phyloP scores from a whole-genome alignment of 1,284 basidiomycete genomes.

The Porogramme epimiltina region DNA sequence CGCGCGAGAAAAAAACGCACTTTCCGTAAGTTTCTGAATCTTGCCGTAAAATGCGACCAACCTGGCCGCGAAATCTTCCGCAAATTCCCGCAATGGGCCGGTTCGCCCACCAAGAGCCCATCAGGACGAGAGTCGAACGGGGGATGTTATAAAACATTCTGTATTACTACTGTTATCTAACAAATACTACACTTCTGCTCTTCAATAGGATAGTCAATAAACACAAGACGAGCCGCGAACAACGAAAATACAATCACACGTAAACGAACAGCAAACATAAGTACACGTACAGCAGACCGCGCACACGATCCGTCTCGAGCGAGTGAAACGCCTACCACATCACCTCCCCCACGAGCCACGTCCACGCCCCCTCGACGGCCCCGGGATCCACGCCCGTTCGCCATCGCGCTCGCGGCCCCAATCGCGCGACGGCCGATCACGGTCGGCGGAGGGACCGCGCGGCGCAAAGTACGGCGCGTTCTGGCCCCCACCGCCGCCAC shows the following conservation, averaged over 20 bases:
- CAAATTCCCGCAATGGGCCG: too few species aligned
- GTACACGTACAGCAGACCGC: not conserved
- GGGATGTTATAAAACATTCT: too few species aligned
- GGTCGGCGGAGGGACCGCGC: constrained; percentile 47
- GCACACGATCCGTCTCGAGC: not conserved
- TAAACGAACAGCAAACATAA: not conserved
- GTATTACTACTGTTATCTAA: too few species aligned
- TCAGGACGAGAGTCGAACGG: too few species aligned
- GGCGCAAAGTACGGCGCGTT: constrained; percentile 24
- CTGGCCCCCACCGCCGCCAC: constrained; percentile 17
- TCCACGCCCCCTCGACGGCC: constrained; percentile 19
- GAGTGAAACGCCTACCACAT: too few species aligned
- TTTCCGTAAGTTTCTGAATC: too few species aligned
- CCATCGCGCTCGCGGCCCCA: constrained; percentile 22
- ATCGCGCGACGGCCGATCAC: constrained; percentile 25
- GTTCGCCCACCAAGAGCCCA: too few species aligned
- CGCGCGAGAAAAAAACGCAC: too few species aligned
- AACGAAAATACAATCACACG: not conserved
- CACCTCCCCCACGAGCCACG: constrained; percentile 16
- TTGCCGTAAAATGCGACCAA: too few species aligned
- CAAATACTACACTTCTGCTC: too few species aligned
- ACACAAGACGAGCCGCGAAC: not conserved
- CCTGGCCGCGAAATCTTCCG: too few species aligned
- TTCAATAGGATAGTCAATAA: constrained; percentile 5
- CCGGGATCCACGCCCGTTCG: constrained; percentile 17